Percentiles rank a stretch among this genome's conserved stretches.
These are phyloP conservation scores for Penicillium frequentans DNA, from an alignment of 2,329 filamentous ascomycete species.

Conservation along the genomic window DNA sequence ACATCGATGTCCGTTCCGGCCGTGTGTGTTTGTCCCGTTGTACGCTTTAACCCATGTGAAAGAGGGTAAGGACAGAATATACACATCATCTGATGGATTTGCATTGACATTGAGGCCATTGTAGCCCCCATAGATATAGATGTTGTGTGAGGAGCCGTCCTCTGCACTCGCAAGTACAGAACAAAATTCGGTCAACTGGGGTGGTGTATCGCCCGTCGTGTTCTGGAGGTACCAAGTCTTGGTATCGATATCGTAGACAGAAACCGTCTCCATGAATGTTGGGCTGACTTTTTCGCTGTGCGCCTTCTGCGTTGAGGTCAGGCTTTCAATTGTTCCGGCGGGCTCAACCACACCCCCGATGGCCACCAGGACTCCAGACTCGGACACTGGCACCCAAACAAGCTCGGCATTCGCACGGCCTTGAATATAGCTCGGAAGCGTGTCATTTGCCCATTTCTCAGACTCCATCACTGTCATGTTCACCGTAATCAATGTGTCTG, in stretches of 20 bases:
- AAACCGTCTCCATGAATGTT: conserved; percentile 38
- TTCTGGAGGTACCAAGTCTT: conserved; percentile 42
- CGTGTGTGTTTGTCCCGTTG: conserved; percentile 15
- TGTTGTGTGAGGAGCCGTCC: conserved; percentile 46
- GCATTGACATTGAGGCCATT: conserved; percentile 32
- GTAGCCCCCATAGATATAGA: conserved; percentile 53
- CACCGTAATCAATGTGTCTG: conserved; percentile 60
- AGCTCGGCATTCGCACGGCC: conserved; percentile 64
- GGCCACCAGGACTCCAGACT: conserved; percentile 37
- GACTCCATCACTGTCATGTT: conserved; percentile 56
- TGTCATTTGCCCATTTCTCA: conserved; percentile 59
- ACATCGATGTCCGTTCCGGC: conserved; percentile 17
- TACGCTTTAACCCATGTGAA: conserved; percentile 21
- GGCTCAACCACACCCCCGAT: conserved; percentile 40
- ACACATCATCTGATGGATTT: conserved; percentile 42
- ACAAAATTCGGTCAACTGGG: conserved; percentile 40
- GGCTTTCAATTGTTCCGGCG: conserved; percentile 12
- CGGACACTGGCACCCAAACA: conserved; percentile 57
- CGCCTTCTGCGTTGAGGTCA: conserved; percentile 6
- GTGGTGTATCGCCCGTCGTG: conserved; percentile 39
- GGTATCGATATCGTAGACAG: conserved; percentile 40
- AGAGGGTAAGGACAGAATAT: conserved; percentile 22
- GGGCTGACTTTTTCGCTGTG: conserved; percentile 23
- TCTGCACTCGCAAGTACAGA: conserved; percentile 40
- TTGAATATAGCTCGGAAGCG: conserved; percentile 51